Evolutionary conservation across 768 basidiomycete genomes (phyloP), one percentile per base, ranked within the genome.

Genomic region (Dacryopinax primogenitus): DNA sequence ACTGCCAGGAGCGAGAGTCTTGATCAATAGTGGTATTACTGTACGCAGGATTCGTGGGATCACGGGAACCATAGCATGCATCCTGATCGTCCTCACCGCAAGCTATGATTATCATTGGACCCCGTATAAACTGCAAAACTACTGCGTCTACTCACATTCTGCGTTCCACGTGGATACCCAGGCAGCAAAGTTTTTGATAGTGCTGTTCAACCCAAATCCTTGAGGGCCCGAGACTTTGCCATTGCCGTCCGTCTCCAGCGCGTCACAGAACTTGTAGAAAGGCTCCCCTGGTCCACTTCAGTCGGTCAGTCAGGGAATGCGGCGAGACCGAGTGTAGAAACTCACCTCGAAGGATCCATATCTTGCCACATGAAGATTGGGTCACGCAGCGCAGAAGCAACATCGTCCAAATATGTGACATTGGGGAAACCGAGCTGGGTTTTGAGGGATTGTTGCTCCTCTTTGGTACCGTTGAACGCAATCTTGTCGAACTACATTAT

Each of bases 181-280:
- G 11, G 37, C 37, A n/a, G 37, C 37, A n/a, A 39, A 39, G 37
- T 32, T 66, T 21, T 62, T 33, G 15, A 71, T 61, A 6, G 70
- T 67, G 35, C 67, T 47, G 3, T 66, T 61, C 9, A 71, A 62
- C 1, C 70, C 70, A 67, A 69, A 71, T 12, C 70, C 70, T 28
- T 45, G 12, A 1, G 67, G 36, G 23, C 66, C 67, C 68, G 85
- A 84, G 63, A 41, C 77, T 11, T 76, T 74, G 4, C 83, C 83
- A 66, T 84, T 69, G 11, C 26, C 30, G 69, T 84, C 83, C 21
- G 85, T 82, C 72, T 87, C 85, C 0, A 87, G 75, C 0, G 84
- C 84, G 69, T 87, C 84, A 66, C 86, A 86, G 71, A 86, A 87
- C 18, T 78, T 66, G 75, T 77, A 83, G 74, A 87, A 87, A 28